These are phyloP conservation scores for Hebeloma cylindrosporum DNA, from an alignment of 768 basidiomycete genomes.

Conservation along the genomic window DNA sequence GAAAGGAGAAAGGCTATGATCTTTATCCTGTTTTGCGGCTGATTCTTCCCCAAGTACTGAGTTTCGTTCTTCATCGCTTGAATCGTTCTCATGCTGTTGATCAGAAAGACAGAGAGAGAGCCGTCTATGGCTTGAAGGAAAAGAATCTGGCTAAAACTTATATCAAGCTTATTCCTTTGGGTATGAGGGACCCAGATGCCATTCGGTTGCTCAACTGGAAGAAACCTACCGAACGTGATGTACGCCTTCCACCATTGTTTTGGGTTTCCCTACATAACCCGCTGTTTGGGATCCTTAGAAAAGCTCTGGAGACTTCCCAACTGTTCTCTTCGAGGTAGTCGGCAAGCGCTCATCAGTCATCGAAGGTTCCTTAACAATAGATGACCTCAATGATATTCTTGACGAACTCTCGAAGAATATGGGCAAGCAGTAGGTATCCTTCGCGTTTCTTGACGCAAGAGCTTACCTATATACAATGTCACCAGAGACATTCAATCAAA, in stretches of 20 bases:
- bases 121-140: conserved; percentile 94
- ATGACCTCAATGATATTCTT: conserved; percentile 78
- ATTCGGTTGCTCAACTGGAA: conserved; percentile 89
- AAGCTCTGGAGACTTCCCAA: conserved; percentile 84
- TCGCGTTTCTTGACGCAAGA: conserved; percentile 6
- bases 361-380: conserved; percentile 73
- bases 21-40: conserved; percentile 88
- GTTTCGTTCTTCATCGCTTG: neutral
- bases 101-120: conserved; percentile 92
- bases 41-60: conserved; percentile 79
- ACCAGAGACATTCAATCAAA: conserved; percentile 76
- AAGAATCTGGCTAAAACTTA: conserved; percentile 91
- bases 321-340: conserved; percentile 84
- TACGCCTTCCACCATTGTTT: conserved; percentile 30
- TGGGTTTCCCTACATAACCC: neutral
- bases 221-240: conserved; percentile 67
- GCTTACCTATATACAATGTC: conserved; percentile 7
- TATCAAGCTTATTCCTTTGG: conserved; percentile 85
- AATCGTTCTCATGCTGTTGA: conserved; percentile 1
- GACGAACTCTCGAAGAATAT: conserved; percentile 73
- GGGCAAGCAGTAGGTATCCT: conserved; percentile 65
- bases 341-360: conserved; percentile 79
- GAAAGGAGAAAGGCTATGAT: conserved; percentile 81
- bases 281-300: conserved; percentile 39
- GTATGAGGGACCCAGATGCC: conserved; percentile 76